Percentiles rank a stretch among this genome's conserved stretches.
phyloP scores from a whole-genome alignment of 2,329 filamentous ascomycete genomes.

The Zasmidium angulare region DNA sequence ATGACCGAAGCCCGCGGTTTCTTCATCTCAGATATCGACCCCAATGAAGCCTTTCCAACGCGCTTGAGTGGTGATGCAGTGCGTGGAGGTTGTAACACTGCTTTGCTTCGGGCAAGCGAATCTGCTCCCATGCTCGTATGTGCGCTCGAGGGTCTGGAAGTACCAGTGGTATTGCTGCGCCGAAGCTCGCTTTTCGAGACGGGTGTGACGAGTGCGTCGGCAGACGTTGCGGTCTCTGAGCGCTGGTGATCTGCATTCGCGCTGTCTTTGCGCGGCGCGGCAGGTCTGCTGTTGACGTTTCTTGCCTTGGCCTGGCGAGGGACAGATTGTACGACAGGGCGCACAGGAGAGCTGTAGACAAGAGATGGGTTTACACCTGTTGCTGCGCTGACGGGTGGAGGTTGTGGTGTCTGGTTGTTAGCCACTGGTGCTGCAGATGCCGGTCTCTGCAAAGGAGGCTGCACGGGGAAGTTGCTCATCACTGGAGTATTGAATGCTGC shows the following conservation, averaged over 20 bases:
- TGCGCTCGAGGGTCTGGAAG: slow-evolving; percentile 22
- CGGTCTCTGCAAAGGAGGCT: slow-evolving; percentile 24
- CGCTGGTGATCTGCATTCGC: slow-evolving; percentile 39
- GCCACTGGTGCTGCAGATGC: slow-evolving; percentile 25
- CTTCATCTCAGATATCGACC: slow-evolving; percentile 47
- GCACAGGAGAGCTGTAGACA: slow-evolving; percentile 37
- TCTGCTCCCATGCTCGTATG: slow-evolving; percentile 31
- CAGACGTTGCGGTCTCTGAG: slow-evolving; percentile 41
- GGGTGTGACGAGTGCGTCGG: slow-evolving; percentile 31
- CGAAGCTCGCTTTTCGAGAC: slow-evolving; percentile 36
- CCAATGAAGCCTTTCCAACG: slow-evolving; percentile 41
- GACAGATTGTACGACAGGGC: slow-evolving; percentile 16
- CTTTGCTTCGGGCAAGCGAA: slow-evolving; percentile 27
- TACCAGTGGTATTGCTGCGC: slow-evolving; percentile 48
- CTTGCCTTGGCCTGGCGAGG: slow-evolving; percentile 22
- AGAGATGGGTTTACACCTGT: slow-evolving; percentile 50
- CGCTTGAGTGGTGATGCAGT: slow-evolving; percentile 50
- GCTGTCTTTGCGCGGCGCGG: slow-evolving; percentile 28
- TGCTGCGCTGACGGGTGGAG: slow-evolving; percentile 28
- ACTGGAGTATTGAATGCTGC: slow-evolving; percentile 32
- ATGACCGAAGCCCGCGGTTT: slow-evolving; percentile 45
- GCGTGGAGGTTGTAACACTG: slow-evolving; percentile 39
- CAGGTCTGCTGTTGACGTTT: slow-evolving; percentile 2
- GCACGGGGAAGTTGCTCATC: slow-evolving; percentile 33
- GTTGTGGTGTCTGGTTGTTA: slow-evolving; percentile 20